Base-by-base conservation (phyloP, 306 rosid species). In the Gastrolobium villosum region DNA sequence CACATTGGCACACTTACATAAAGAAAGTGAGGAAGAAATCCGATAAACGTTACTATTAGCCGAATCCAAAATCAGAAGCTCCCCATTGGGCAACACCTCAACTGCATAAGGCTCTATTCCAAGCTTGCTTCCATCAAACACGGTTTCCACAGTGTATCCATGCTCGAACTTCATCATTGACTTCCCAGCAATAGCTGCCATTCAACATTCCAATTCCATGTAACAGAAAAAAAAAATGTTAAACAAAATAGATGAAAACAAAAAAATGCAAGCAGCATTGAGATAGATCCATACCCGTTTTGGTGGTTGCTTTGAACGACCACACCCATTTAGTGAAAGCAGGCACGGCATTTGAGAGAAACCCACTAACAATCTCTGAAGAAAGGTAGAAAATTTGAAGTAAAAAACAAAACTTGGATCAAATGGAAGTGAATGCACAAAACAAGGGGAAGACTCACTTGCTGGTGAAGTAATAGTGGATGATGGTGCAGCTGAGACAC, bases 41-140 rank as follows among this genome's bases (percentile, higher is more conserved):
- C 90, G 88, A 75, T 91, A 94, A 57, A 91, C 78, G 86, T 94
- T 91, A 75, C 89, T 91, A 79, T 91, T 94, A 62, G 86, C 91
- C 4, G 98, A 94, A 77, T 94, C 97, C 74, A 94, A 81, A 80
- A 94, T 87, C 72, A 94, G 86, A 88, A 94, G 94, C 77, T 94
- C 97, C 79, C 94, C 98, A 85, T 72, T 86, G 26, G 92, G 85
- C 71, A 94, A 85, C 56, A 91, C 85, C 86, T 91, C 96, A 79
- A 91, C 94, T 0, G 91, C 88, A 81, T 90, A 86, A 80, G 98
- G 98, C 87, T 94, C 98, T 65, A 94, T 86, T 66, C 97, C 98
- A 84, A 90, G 98, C 87, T 94, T 94, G 84, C 97, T 94, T 66
- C 98, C 98, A 87, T 94, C 98, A 79, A 94, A 94, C 82, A 94